Conservation (phyloP, 139 green algal genomes). For the Yamagishiella unicocca region DNA sequence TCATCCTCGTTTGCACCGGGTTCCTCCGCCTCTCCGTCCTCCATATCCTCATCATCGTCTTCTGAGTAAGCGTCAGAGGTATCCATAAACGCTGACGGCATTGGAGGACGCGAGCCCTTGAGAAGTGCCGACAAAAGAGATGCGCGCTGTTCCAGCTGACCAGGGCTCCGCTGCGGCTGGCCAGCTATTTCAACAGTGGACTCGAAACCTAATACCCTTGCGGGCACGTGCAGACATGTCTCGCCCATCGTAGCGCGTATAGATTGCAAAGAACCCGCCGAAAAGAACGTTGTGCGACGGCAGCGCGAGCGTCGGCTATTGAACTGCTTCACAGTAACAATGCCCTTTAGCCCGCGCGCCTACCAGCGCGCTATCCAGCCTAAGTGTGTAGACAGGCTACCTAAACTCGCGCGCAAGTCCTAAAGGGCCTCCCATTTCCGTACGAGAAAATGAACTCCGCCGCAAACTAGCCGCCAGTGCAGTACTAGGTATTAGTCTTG, state of each 20-base stretch:
- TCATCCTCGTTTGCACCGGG: background rate
- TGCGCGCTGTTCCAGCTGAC: conserved; percentile 1
- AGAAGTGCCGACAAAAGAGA: conserved; percentile 20
- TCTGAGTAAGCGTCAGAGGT: background rate
- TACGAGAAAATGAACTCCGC: too few relatives aligned
- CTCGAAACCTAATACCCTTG: conserved; percentile 36
- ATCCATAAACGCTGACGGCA: background rate
- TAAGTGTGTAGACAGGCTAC: background rate
- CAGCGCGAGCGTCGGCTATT: conserved; percentile 29
- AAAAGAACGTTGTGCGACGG: background rate
- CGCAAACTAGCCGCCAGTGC: too few relatives aligned
- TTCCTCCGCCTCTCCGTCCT: background rate
- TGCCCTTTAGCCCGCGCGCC: conserved; percentile 8
- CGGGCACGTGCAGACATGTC: conserved; percentile 19
- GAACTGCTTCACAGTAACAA: conserved; percentile 27
- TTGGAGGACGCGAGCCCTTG: background rate
- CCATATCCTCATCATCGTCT: conserved; percentile 17
- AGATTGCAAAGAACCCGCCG: too few relatives aligned
- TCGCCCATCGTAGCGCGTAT: conserved; percentile 16
- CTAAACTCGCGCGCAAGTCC: background rate
- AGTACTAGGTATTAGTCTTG: too few relatives aligned
- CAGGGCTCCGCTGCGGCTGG: background rate
- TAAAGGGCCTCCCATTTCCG: too few relatives aligned
- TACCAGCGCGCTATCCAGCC: background rate
- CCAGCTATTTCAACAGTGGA: background rate